A percentile compares a stretch with the other conserved stretches of the same genome.
Conservation (phyloP, 768 basidiomycete species). For the Rhodotorula graminis region DNA sequence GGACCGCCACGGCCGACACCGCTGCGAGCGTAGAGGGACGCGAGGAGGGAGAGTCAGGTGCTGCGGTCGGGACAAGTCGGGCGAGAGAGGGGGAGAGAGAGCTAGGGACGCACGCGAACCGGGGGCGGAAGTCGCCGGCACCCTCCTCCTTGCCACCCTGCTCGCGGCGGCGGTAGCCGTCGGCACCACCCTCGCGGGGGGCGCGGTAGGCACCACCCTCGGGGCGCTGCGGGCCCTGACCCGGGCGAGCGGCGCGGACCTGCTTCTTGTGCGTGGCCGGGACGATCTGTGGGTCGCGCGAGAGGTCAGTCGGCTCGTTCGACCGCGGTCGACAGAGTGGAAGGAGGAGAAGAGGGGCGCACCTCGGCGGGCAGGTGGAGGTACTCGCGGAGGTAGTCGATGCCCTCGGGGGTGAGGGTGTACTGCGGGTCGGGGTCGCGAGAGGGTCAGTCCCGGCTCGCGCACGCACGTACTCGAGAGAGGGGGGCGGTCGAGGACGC, state of each 20-base stretch:
- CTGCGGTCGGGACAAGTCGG: no score
- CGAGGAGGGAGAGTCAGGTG: neutral
- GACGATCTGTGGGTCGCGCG: conserved; percentile 68
- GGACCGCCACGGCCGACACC: conserved; percentile 85
- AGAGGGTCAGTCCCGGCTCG: neutral
- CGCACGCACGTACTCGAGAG: no score
- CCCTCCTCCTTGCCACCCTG: conserved; percentile 65
- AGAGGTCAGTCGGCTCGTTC: no score
- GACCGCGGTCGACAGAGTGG: neutral
- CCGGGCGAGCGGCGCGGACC: conserved; percentile 76
- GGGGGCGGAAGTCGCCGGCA: conserved; percentile 82
- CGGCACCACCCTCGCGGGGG: conserved; percentile 61
- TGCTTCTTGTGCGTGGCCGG: conserved; percentile 97
- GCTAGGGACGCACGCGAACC: conserved; percentile 53
- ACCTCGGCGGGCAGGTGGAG: conserved; percentile 46
- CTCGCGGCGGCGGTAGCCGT: conserved; percentile 68
- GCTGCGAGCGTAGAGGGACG: neutral
- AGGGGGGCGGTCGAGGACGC: neutral
- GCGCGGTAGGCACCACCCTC: conserved; percentile 73
- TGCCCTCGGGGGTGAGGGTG: conserved; percentile 90
- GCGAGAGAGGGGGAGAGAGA: neutral
- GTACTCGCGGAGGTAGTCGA: conserved; percentile 94
- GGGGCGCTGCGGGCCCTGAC: conserved; percentile 60
- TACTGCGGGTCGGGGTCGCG: conserved; percentile 51
- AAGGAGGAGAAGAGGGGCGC: conserved; percentile 8